These are phyloP conservation scores for Coprinopsis marcescibilis DNA, from an alignment of 768 basidiomycete species.

Conservation along the genomic window DNA sequence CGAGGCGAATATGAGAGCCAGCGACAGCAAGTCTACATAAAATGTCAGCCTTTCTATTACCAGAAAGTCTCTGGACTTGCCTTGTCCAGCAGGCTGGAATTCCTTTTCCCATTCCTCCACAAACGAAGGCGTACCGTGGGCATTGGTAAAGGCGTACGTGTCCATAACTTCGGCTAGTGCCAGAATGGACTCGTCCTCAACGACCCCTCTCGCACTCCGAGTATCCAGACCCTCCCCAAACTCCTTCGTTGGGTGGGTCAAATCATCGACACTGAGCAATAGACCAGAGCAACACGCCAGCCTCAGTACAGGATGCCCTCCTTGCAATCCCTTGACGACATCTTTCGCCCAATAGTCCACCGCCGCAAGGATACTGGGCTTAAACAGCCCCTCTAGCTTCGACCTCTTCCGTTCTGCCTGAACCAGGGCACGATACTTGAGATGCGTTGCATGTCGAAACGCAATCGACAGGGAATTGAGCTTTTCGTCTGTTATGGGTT, in stretches of 20 bases:
- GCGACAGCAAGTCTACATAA: conserved; percentile 39
- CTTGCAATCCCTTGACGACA: conserved; percentile 54
- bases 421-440: conserved; percentile 39
- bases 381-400: conserved; percentile 29
- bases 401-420: conserved; percentile 30
- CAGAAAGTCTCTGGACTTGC: conserved; percentile 17
- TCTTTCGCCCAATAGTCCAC: conserved; percentile 46
- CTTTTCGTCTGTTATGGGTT: conserved; percentile 39
- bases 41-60: conserved; percentile 1
- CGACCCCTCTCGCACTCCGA: conserved; percentile 29
- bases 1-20: conserved; percentile 52
- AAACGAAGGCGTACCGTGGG: conserved; percentile 14
- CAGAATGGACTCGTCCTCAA: conserved; percentile 64
- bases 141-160: conserved; percentile 31
- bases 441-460: conserved; percentile 55
- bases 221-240: conserved; percentile 16
- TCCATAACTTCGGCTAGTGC: conserved; percentile 74
- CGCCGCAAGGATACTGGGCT: conserved; percentile 32
- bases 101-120: conserved; percentile 60
- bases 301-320: conserved; percentile 57
- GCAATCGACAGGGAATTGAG: conserved; percentile 47
- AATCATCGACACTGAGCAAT: conserved; percentile 58
- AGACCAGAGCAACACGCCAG: conserved; percentile 62
- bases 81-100: conserved; percentile 50
- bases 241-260: conserved; percentile 27